These are phyloP conservation scores for Solanum pennellii DNA, from an alignment of 257 asterid genomes.

Conservation along the genomic window DNA sequence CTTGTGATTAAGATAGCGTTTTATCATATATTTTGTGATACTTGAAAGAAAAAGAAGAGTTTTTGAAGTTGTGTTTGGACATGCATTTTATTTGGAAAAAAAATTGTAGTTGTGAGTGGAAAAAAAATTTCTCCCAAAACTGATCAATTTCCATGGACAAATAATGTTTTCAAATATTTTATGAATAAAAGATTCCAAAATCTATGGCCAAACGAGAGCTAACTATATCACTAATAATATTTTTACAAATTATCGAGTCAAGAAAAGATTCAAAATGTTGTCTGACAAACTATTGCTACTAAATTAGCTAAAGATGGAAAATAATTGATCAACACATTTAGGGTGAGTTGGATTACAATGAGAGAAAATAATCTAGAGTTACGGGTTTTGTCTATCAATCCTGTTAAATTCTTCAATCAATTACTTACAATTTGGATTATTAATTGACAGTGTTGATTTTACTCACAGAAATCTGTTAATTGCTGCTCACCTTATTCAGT, in stretches of 20 bases:
- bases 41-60: background rate
- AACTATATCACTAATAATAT: background rate
- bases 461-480: background rate
- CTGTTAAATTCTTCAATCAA: background rate
- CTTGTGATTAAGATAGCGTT: background rate
- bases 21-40: background rate
- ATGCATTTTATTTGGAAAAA: background rate
- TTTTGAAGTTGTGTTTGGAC: background rate
- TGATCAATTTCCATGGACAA: background rate
- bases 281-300: background rate
- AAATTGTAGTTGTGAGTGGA: background rate
- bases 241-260: background rate
- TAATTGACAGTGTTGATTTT: background rate
- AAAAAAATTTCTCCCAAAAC: background rate
- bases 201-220: background rate
- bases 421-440: background rate
- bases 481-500: background rate
- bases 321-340: background rate
- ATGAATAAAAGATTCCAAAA: background rate
- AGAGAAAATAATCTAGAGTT: background rate
- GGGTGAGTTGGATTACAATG: background rate
- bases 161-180: background rate
- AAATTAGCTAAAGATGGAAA: background rate
- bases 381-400: background rate
- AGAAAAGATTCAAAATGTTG: background rate